phyloP scores from a whole-genome alignment of 108 stramenopile genomes.

The Skeletonema potamos region DNA sequence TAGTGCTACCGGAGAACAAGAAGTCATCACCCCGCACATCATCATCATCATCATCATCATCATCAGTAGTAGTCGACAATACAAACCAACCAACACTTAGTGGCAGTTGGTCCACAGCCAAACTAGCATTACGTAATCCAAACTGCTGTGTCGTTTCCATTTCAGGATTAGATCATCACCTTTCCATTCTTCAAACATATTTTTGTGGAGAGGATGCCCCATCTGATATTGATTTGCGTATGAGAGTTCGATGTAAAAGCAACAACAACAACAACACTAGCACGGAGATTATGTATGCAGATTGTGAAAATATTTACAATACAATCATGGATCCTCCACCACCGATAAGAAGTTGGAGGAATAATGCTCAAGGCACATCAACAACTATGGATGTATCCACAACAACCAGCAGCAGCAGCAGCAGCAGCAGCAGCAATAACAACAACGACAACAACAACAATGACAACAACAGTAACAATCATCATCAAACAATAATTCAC shows the following conservation, averaged over 20 bases:
- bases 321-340: constrained; percentile 26
- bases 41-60: background rate
- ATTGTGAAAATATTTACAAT: constrained; percentile 33
- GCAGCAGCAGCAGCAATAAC: too few relatives aligned
- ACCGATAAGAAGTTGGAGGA: background rate
- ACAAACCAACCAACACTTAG: background rate
- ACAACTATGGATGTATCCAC: too few relatives aligned
- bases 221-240: constrained; percentile 47
- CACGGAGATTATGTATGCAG: constrained; percentile 7
- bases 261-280: background rate
- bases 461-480: background rate
- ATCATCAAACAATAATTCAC: too few relatives aligned
- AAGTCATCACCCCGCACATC: background rate
- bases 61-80: background rate
- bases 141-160: constrained; percentile 48
- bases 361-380: too few relatives aligned
- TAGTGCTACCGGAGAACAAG: background rate
- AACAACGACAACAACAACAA: background rate
- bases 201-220: constrained; percentile 41
- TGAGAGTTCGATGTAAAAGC: constrained; percentile 31
- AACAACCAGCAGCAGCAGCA: too few relatives aligned
- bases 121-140: constrained; percentile 33
- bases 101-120: constrained; percentile 37
- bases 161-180: constrained; percentile 23
- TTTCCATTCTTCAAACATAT: constrained; percentile 29